Evolutionary conservation across 495 filamentous ascomycete species (phyloP).

Genomic region (Cercophora samala): DNA sequence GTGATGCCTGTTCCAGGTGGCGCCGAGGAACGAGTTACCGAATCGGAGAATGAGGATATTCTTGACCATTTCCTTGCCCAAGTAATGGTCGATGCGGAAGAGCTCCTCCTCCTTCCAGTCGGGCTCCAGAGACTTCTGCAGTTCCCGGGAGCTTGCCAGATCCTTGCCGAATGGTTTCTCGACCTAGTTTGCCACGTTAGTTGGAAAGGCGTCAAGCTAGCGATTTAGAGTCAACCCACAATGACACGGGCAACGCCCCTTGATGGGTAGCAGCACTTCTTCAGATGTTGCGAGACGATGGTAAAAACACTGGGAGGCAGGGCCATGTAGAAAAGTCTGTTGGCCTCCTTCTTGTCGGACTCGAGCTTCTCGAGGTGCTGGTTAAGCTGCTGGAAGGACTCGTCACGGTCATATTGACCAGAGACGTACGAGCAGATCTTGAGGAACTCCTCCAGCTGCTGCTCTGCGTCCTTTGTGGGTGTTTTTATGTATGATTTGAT

Average conservation of each 20-base stretch:
- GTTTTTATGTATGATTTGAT: slow-evolving; percentile 99
- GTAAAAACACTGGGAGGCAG: slow-evolving; percentile 97
- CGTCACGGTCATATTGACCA: slow-evolving; percentile 96
- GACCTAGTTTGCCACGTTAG: slow-evolving; percentile 55
- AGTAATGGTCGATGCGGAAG: slow-evolving; percentile 99
- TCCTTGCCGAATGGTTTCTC: slow-evolving; percentile 99
- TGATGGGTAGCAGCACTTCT: slow-evolving; percentile 91
- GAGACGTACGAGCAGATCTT: slow-evolving; percentile 86
- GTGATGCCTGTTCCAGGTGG: slow-evolving; percentile 98
- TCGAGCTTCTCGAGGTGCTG: slow-evolving; percentile 89
- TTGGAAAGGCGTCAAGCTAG: neutral
- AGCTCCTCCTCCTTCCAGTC: slow-evolving; percentile 99
- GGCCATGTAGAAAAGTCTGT: slow-evolving; percentile 99
- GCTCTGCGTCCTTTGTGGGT: slow-evolving; percentile 94
- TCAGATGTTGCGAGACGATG: slow-evolving; percentile 92
- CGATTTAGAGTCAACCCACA: slow-evolving; percentile 49
- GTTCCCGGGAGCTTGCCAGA: slow-evolving; percentile 84
- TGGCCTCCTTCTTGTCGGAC: slow-evolving; percentile 72
- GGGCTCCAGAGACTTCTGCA: slow-evolving; percentile 91
- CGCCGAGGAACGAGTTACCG: slow-evolving; percentile 98
- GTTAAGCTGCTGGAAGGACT: slow-evolving; percentile 83
- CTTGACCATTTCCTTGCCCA: slow-evolving; percentile 99
- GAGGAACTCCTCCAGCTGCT: slow-evolving; percentile 88
- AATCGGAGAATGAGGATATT: slow-evolving; percentile 98
- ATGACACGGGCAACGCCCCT: slow-evolving; percentile 90